Conservation (phyloP, 129 eudicot species). For the Kitagawia praeruptora region DNA sequence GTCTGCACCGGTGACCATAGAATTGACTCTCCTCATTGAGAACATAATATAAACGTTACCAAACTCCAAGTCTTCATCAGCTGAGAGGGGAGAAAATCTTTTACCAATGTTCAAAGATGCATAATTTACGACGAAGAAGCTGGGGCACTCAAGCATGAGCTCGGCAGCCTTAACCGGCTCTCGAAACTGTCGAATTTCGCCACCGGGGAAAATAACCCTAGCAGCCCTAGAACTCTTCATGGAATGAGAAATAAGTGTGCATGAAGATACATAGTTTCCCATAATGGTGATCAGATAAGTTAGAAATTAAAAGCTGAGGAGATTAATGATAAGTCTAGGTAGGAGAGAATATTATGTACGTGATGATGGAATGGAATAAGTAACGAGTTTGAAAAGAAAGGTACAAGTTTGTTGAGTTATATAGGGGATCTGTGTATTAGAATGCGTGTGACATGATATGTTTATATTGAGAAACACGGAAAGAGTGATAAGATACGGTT, state of each 20-base stretch:
- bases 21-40: constrained; percentile 63
- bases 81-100: constrained; percentile 58
- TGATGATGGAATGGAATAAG: background rate
- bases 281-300: constrained; percentile 7
- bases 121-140: constrained; percentile 52
- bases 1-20: constrained; percentile 62
- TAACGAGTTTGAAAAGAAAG: background rate
- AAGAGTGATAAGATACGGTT: background rate
- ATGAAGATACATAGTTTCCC: constrained; percentile 61
- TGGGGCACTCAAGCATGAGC: constrained; percentile 82
- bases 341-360: background rate
- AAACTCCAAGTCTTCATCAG: constrained; percentile 68
- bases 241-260: constrained; percentile 26
- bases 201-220: constrained; percentile 69
- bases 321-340: background rate
- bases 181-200: constrained; percentile 69
- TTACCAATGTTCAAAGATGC: constrained; percentile 38
- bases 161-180: constrained; percentile 81
- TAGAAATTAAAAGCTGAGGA: background rate
- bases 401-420: background rate
- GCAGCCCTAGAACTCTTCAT: constrained; percentile 37
- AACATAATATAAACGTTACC: constrained; percentile 65
- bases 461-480: background rate
- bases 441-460: background rate
- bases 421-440: background rate